Conservation (phyloP, 2,329 filamentous ascomycete genomes). For the Nemania diffusa region DNA sequence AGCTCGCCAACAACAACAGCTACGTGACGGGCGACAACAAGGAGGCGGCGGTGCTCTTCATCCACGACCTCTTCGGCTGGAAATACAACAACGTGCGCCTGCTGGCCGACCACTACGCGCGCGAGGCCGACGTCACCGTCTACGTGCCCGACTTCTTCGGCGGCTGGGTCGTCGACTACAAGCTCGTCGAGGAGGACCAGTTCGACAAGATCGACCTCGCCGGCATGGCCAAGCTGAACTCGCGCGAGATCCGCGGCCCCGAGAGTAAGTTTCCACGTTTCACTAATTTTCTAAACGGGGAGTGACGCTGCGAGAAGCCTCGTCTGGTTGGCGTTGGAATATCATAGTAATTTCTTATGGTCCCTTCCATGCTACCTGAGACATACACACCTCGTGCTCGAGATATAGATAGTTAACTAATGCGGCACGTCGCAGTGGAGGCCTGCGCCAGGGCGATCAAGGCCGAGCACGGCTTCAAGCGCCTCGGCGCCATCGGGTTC, state of each 20-base stretch:
- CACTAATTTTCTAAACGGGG: neutral
- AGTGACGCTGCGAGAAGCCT: too few relatives aligned
- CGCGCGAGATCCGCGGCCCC: conserved; percentile 53
- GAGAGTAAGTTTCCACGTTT: conserved; percentile 39
- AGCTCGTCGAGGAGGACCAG: conserved; percentile 43
- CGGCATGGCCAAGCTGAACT: conserved; percentile 51
- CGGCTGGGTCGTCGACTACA: conserved; percentile 49
- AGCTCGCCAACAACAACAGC: conserved; percentile 50
- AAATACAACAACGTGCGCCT: conserved; percentile 57
- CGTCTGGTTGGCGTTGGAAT: too few relatives aligned
- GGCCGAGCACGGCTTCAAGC: conserved; percentile 46
- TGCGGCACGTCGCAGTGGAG: conserved; percentile 42
- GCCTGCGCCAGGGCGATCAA: conserved; percentile 50
- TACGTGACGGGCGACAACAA: conserved; percentile 53
- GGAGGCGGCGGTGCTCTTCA: conserved; percentile 51
- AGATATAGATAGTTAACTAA: conserved; percentile 33
- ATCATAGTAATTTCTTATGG: neutral
- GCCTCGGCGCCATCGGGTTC: conserved; percentile 56
- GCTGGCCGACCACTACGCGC: conserved; percentile 60
- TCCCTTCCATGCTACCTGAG: neutral
- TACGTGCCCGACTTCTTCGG: conserved; percentile 55
- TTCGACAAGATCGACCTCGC: conserved; percentile 53
- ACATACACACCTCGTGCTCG: conserved; percentile 34
- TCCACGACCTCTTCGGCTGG: conserved; percentile 58
- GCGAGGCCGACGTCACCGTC: conserved; percentile 57